Evolutionary conservation across 345 rosid species (phyloP).

Genomic region (Ceriops decandra): DNA sequence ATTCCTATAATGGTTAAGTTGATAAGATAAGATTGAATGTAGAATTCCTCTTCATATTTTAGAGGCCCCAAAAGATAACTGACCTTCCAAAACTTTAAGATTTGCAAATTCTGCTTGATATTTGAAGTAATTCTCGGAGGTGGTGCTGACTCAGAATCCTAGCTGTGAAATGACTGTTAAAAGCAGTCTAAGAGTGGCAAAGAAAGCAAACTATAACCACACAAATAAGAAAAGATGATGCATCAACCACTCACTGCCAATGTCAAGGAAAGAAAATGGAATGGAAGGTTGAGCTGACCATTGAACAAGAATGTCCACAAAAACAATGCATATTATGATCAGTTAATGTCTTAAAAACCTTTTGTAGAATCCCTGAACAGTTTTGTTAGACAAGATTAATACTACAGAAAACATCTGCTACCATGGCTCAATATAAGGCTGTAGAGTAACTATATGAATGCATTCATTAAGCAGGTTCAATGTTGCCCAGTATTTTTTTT

Average conservation of each 20-base stretch:
- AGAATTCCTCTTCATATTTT: neutral
- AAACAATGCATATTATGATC: neutral
- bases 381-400: too few relatives aligned
- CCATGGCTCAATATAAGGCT: neutral
- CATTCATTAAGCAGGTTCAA: neutral
- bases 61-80: conserved; percentile 5
- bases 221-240: neutral
- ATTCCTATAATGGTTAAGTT: conserved; percentile 40
- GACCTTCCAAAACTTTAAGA: conserved; percentile 78
- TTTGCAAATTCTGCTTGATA: conserved; percentile 83
- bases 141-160: conserved; percentile 65
- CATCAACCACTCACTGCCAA: neutral
- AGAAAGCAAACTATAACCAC: neutral
- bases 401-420: neutral
- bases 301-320: neutral
- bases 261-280: neutral
- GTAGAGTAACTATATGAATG: too few relatives aligned
- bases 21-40: conserved; percentile 10
- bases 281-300: neutral
- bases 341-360: too few relatives aligned
- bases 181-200: conserved; percentile 1
- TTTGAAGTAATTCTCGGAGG: conserved; percentile 89
- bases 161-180: conserved; percentile 21
- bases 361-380: too few relatives aligned
- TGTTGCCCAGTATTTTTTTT: too few relatives aligned